These are phyloP conservation scores for Hydrangea macrophylla DNA, from an alignment of 148 eudicot genomes.

Conservation along the genomic window DNA sequence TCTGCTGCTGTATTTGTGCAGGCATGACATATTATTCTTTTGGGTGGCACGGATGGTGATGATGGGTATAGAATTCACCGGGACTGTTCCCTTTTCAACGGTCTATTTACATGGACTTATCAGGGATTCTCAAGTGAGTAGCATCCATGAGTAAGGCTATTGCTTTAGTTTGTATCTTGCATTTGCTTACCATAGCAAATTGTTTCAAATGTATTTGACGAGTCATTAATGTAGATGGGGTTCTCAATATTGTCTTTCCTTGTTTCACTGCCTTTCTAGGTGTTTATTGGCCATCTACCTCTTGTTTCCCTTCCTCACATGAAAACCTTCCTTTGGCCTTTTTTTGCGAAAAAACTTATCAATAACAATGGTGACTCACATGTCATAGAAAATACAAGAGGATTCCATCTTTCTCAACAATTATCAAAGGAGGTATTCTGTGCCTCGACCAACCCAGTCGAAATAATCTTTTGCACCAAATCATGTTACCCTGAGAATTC, in stretches of 20 bases:
- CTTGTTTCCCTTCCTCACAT: neutral
- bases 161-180: neutral
- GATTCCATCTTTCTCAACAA: too few species aligned
- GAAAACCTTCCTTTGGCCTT: neutral
- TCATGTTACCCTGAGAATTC: too few species aligned
- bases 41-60: conserved; percentile 99
- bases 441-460: too few species aligned
- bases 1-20: conserved; percentile 31
- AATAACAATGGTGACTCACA: too few species aligned
- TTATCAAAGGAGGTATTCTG: too few species aligned
- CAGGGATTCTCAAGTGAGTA: conserved; percentile 87
- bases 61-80: conserved; percentile 98
- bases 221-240: neutral
- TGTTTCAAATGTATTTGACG: neutral
- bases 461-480: too few species aligned
- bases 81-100: conserved; percentile 81
- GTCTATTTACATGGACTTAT: conserved; percentile 94
- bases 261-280: neutral
- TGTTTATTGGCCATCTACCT: neutral
- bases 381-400: too few species aligned
- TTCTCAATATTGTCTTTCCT: neutral
- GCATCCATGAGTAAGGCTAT: conserved; percentile 5
- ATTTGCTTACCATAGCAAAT: neutral
- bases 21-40: conserved; percentile 97
- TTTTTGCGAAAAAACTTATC: neutral